Base-by-base conservation (phyloP, 495 filamentous ascomycete species). In the Ascobolus immersus region DNA sequence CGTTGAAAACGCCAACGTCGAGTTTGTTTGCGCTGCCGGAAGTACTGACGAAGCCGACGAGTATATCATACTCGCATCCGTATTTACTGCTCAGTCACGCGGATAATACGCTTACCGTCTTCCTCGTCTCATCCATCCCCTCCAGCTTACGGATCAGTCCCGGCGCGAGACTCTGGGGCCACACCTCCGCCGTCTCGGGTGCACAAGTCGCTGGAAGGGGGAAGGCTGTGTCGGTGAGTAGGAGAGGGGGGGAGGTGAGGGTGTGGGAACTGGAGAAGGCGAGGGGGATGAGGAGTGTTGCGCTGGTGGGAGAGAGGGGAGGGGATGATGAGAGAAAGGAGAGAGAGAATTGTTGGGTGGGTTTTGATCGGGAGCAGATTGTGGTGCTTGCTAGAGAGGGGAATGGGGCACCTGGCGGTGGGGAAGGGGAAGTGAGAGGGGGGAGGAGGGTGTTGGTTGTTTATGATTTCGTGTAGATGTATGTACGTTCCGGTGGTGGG, bases 251-350 rank as follows among this genome's bases (percentile, higher is more conserved):
- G 36, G 86, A 96, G 46, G 64, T 96, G 32, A 64, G 84, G 5
- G 70, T 94, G 5, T 96, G 86, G 86, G 82, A 93, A 41, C 64
- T 96, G 5, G 86, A 96, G 54, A n/a, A n/a, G n/a, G n/a, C n/a
- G n/a, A n/a, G n/a, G n/a, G n/a, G n/a, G n/a, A n/a, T n/a, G n/a
- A n/a, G n/a, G n/a, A n/a, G n/a, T n/a, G n/a, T n/a, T n/a, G n/a
- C n/a, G n/a, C n/a, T n/a, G n/a, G n/a, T n/a, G n/a, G n/a, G n/a
- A n/a, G n/a, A n/a, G n/a, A n/a, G n/a, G n/a, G n/a, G n/a, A n/a
- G n/a, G n/a, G n/a, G n/a, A n/a, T n/a, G n/a, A n/a, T n/a, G n/a
- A n/a, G n/a, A n/a, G n/a, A n/a, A n/a, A n/a, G n/a, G n/a, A n/a
- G n/a, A n/a, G n/a, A n/a, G n/a, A n/a, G n/a, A n/a, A n/a, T n/a